Percentiles rank a stretch among this genome's conserved stretches.
These are phyloP conservation scores for Trichoderma citrinoviride DNA, from an alignment of 2,329 filamentous ascomycete species.

Conservation along the genomic window DNA sequence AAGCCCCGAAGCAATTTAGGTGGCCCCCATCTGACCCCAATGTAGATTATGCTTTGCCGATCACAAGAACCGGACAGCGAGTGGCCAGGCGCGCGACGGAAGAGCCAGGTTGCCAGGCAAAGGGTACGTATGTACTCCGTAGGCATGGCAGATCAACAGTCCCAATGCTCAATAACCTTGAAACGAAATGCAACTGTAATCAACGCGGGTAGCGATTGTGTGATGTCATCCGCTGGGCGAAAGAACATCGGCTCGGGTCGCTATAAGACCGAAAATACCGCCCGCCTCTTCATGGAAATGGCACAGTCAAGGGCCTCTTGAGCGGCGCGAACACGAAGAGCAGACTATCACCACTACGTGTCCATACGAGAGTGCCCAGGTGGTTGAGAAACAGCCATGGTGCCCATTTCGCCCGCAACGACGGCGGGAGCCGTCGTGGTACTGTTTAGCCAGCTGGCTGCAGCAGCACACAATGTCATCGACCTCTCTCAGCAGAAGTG, in stretches of 20 bases:
- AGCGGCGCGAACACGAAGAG: not conserved
- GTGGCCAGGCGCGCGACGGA: not conserved
- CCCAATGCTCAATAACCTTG: not conserved
- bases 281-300: not conserved
- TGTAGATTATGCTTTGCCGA: not conserved
- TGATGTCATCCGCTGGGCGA: slow-evolving; percentile 2
- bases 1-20: not conserved
- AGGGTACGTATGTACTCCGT: too few species aligned
- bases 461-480: not conserved
- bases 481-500: not conserved
- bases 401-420: not conserved
- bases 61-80: not conserved
- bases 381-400: not conserved
- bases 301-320: too few species aligned
- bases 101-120: not conserved
- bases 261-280: not conserved
- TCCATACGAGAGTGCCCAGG: not conserved
- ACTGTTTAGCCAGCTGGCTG: not conserved
- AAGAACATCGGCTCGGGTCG: not conserved
- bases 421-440: not conserved
- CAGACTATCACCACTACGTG: not conserved
- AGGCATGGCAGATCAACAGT: not conserved
- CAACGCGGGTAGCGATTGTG: not conserved
- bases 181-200: not conserved
- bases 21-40: not conserved